Conservation (phyloP, 257 asterid genomes). For the Perilla frutescens region DNA sequence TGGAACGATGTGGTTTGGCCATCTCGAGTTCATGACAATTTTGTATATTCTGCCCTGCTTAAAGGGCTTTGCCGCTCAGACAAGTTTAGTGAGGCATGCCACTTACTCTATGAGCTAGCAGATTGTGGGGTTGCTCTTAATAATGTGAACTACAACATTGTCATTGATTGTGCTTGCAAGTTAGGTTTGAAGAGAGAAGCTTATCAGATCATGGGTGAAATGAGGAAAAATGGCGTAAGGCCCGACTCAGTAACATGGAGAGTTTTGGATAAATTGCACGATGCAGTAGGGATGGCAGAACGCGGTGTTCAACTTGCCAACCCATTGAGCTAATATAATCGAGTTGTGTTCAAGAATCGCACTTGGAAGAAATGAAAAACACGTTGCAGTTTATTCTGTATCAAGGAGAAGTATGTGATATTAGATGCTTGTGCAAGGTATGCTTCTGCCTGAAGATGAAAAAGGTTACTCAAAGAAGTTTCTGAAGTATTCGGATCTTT, state of each 20-base stretch:
- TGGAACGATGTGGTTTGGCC: conserved; percentile 80
- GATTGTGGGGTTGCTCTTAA: conserved; percentile 70
- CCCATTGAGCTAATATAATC: not conserved
- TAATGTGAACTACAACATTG: conserved; percentile 74
- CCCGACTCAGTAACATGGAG: conserved; percentile 94
- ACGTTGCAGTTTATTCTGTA: not conserved
- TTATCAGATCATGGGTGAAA: conserved; percentile 76
- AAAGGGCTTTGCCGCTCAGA: conserved; percentile 71
- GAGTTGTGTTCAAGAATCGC: not conserved
- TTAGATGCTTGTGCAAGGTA: not conserved
- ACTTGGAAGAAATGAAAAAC: no score
- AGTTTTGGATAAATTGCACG: conserved; percentile 73
- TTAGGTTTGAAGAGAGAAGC: conserved; percentile 80
- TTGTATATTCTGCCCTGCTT: conserved; percentile 72
- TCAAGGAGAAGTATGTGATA: not conserved
- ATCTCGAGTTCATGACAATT: conserved; percentile 68
- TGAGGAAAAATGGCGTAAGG: conserved; percentile 73
- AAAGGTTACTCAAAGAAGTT: not conserved
- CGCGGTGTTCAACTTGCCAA: not conserved
- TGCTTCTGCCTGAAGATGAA: conserved; percentile 10
- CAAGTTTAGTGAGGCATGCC: conserved; percentile 66
- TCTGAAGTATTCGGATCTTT: no score
- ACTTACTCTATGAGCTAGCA: conserved; percentile 72
- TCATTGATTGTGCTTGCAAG: conserved; percentile 65
- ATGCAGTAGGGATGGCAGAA: not conserved